Base-by-base conservation (phyloP, 2,329 filamentous ascomycete genomes). In the Aquanectria penicillioides region DNA sequence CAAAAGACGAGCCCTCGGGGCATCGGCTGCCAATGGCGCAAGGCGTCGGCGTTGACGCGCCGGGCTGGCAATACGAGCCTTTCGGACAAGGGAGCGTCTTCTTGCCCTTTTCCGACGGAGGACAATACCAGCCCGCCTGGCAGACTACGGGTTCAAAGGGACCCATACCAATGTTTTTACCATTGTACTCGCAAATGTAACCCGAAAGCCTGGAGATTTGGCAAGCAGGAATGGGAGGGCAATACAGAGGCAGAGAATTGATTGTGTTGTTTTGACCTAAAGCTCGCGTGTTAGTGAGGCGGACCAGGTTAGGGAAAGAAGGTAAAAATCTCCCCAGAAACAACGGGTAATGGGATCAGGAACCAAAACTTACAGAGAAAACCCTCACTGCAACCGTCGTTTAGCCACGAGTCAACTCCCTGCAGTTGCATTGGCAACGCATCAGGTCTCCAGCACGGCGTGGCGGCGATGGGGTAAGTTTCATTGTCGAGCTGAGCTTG, bases 61-160 rank as follows among this genome's bases (percentile, higher is more conserved):
- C 84, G 0, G 77, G 76, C 25, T 82, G 82, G 59, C 84, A 86
- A 61, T 82, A 86, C 3, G 75, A 74, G 20, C 82, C 82, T 8
- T 72, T 58, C 0, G 81, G 82, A 48, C 84, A 86, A 9, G 58
- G 46, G 4, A 80, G 62, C 37, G 74, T 76, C 52, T 79, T 65
- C 36, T 71, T 77, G 9, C 80, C 80, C 18, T 65, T 53, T 5
- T 52, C 52, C 5, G 64, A 52, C 2, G 52, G 28, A 1, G 83
- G 82, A 46, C 84, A 86, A 60, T 84, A 85, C 47, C 70, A 74
- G 3, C 83, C 83, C 31, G 76, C 63, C 34, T 75, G 74, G 64
- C 83, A 86, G 7, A 85, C 68, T 4, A 82, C 73, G 1, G 84
- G 84, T 61, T 86, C 84, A 48, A 81, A 80, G 3, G 74, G 75